Base-by-base conservation (phyloP, 805 yeast species). In the Wickerhamomyces tratensis region DNA sequence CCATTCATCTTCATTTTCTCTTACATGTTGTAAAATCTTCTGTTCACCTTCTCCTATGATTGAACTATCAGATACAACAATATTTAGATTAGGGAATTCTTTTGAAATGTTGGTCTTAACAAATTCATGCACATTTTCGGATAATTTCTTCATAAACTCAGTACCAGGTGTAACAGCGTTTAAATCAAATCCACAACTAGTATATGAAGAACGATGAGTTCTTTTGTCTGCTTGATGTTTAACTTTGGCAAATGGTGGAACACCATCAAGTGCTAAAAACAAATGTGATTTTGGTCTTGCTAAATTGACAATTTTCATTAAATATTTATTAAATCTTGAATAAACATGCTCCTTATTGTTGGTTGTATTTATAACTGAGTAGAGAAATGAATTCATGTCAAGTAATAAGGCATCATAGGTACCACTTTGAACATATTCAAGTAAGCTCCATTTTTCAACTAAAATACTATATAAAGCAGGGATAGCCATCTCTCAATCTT, bases 31-130 rank as follows among this genome's bases (percentile, higher is more conserved):
- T 95, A 88, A 87, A 50, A 91, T 86, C 60, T 91, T 91, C 63
- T 87, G 96, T 65, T 91, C 98, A 58, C 98, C 98, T 69, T 91
- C 98, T 48, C 98, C 98, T 2, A 96, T 95, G 10, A 83, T 94
- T 58, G 83, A 91, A 55, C 82, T 93, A 25, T 95, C 95, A 37
- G 93, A 81, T 42, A 91, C 68, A 25, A 87, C 68, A 45, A 89
- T 72, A 37, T 82, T 72, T 39, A 86, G 69, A 41, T 74, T 72
- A 49, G 82, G 79, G 96, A 96, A 87, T 42, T 77, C 95, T 43
- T 78, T 79, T 7, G 85, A 70, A 35, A 86, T 79, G 56, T 86
- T 84, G 50, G 83, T 79, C 56, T 82, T 82, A 53, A 87, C 77
- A 59, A 77, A 82, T 56, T 82, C 84, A 51, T 83, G 79, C 53